Evolutionary conservation across 768 basidiomycete species (phyloP).

Genomic region (Obba rivulosa): DNA sequence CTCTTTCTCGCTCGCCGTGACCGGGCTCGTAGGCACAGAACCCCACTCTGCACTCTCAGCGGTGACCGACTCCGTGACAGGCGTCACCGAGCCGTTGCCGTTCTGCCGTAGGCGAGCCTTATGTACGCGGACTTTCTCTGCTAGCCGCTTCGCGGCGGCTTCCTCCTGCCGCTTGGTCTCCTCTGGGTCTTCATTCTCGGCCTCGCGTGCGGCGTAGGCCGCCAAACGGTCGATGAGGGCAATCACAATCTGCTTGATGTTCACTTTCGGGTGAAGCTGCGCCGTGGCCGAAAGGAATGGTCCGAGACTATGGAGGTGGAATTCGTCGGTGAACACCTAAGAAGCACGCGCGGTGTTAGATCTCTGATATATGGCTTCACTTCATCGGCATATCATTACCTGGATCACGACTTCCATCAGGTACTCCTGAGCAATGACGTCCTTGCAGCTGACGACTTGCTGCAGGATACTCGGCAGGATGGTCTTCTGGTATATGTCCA

Average conservation of each 20-base stretch:
- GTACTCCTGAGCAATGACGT: slow-evolving; percentile 98
- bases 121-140: slow-evolving; percentile 77
- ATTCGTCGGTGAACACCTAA: slow-evolving; percentile 97
- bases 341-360: not conserved
- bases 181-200: slow-evolving; percentile 93
- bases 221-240: slow-evolving; percentile 95
- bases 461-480: slow-evolving; percentile 94
- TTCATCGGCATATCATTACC: slow-evolving; percentile 35
- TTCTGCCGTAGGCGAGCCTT: slow-evolving; percentile 60
- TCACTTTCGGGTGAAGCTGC: slow-evolving; percentile 94
- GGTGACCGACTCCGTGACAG: slow-evolving; percentile 14
- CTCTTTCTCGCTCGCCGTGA: slow-evolving; percentile 14
- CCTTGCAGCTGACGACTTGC: slow-evolving; percentile 97
- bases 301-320: slow-evolving; percentile 93
- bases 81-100: slow-evolving; percentile 16
- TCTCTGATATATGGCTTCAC: not conserved
- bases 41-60: slow-evolving; percentile 20
- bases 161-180: slow-evolving; percentile 93
- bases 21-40: slow-evolving; percentile 24
- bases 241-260: slow-evolving; percentile 98
- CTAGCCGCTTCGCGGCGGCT: slow-evolving; percentile 81
- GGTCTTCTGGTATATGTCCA: slow-evolving; percentile 79
- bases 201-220: slow-evolving; percentile 93
- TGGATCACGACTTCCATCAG: slow-evolving; percentile 99
- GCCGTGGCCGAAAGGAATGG: slow-evolving; percentile 96